Percentiles rank a stretch among this genome's conserved stretches.
Conservation (phyloP, 257 asterid species). For the Scutellaria galericulata region DNA sequence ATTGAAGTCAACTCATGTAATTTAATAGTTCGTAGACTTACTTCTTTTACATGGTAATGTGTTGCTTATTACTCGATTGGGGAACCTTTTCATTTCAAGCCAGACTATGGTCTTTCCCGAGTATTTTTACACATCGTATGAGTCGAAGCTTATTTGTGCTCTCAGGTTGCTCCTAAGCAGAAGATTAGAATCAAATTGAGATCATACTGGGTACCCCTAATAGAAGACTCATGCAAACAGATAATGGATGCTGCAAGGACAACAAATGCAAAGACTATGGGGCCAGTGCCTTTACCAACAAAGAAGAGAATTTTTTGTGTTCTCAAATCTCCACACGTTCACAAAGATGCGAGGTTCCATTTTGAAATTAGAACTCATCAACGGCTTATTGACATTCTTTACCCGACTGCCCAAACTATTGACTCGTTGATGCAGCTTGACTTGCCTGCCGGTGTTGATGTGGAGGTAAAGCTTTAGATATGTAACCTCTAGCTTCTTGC, state of each 20-base stretch:
- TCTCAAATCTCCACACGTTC: conserved; percentile 94
- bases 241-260: conserved; percentile 92
- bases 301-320: conserved; percentile 85
- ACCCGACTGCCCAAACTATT: conserved; percentile 96
- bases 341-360: conserved; percentile 97
- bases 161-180: conserved; percentile 86
- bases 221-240: conserved; percentile 97
- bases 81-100: not conserved
- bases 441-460: conserved; percentile 97
- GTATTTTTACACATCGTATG: conserved; percentile 1
- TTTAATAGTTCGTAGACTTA: not conserved
- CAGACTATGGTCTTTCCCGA: not conserved
- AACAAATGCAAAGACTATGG: conserved; percentile 88
- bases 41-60: not conserved
- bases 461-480: conserved; percentile 92
- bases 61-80: not conserved
- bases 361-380: conserved; percentile 96
- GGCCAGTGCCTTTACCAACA: conserved; percentile 95
- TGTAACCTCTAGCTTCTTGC: conserved; percentile 28
- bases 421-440: conserved; percentile 97
- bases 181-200: conserved; percentile 92
- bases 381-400: conserved; percentile 87
- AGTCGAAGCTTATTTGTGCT: conserved; percentile 15
- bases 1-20: not conserved
- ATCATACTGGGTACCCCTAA: conserved; percentile 93